Conservation (phyloP, 148 eudicot species). For the Rhododendron molle region DNA sequence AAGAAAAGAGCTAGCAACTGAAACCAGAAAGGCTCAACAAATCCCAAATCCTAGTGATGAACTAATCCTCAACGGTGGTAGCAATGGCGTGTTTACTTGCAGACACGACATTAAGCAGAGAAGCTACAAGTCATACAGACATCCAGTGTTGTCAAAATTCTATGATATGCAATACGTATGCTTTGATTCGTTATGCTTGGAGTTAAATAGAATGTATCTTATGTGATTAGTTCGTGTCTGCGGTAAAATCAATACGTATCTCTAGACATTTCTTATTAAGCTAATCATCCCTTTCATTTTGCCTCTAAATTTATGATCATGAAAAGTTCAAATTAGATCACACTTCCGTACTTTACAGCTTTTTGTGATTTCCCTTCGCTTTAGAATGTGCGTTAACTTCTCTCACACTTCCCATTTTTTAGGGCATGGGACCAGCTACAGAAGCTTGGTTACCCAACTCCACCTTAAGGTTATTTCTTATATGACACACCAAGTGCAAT, state of each 20-base stretch:
- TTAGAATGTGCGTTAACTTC: background rate
- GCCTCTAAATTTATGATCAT: background rate
- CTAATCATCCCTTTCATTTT: background rate
- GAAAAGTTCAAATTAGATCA: background rate
- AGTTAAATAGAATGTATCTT: too few species aligned
- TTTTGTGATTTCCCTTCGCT: background rate
- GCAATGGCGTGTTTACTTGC: background rate
- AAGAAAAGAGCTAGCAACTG: background rate
- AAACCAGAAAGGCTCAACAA: background rate
- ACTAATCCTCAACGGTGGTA: background rate
- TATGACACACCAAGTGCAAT: background rate
- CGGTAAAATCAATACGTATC: too few species aligned
- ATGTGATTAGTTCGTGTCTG: too few species aligned
- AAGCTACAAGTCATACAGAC: background rate
- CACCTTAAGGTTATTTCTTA: background rate
- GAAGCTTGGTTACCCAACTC: background rate
- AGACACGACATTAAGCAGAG: background rate
- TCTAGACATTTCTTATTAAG: too few species aligned
- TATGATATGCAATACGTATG: too few species aligned
- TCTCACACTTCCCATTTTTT: background rate
- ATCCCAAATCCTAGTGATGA: background rate
- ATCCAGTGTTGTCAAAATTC: too few species aligned
- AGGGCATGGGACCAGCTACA: background rate
- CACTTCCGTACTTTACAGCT: background rate
- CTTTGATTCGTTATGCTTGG: too few species aligned